Percentiles rank a stretch among this genome's conserved stretches.
Evolutionary conservation across 176 grass and related monocot genomes (phyloP).

Genomic region (Eleusine indica): DNA sequence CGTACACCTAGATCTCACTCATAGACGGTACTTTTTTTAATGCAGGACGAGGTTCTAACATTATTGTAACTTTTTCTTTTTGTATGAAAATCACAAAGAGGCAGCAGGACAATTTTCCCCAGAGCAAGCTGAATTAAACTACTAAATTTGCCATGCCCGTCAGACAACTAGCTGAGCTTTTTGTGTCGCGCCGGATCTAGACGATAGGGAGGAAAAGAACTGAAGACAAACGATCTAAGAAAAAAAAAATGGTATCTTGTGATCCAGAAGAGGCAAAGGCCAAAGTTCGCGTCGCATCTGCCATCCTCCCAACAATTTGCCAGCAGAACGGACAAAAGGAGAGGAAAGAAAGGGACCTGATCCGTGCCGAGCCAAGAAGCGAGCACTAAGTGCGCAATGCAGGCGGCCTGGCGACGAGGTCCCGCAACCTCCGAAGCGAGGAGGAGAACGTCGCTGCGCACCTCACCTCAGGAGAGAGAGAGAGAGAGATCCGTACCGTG

Average conservation of each 20-base stretch:
- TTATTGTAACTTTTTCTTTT: background rate
- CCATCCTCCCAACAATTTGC: background rate
- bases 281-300: background rate
- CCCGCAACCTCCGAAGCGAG: background rate
- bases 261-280: background rate
- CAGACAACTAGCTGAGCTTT: background rate
- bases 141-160: background rate
- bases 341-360: background rate
- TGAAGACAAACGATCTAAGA: background rate
- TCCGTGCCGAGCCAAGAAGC: background rate
- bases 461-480: constrained; percentile 17
- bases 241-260: background rate
- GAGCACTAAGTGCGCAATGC: constrained; percentile 12
- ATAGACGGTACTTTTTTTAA: background rate
- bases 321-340: background rate
- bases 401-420: background rate
- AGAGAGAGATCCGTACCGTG: constrained; percentile 14
- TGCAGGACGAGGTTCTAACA: background rate
- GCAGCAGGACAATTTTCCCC: background rate
- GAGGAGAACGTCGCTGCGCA: background rate
- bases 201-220: background rate
- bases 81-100: background rate
- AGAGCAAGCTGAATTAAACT: background rate
- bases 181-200: background rate
- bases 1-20: background rate